phyloP scores from a whole-genome alignment of 345 rosid species.

The Nasturtium officinale region DNA sequence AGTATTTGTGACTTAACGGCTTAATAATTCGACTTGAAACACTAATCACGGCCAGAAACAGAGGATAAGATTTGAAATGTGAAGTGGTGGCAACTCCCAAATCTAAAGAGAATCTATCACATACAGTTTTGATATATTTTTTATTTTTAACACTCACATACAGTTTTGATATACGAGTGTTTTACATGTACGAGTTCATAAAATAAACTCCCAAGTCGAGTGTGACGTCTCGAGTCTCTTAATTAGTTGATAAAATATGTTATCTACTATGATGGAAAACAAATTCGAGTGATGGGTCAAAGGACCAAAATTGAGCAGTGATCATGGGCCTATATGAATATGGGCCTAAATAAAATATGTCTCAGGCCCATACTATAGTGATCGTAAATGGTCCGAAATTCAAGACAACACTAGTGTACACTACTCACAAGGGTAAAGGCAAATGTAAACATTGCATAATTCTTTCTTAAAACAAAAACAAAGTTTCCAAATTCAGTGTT shows the following conservation, averaged over 20 bases:
- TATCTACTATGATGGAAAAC: too few species aligned
- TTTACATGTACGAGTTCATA: too few species aligned
- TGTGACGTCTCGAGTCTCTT: not conserved
- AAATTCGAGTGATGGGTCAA: not conserved
- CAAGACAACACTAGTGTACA: not conserved
- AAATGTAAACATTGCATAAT: too few species aligned
- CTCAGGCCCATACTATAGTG: not conserved
- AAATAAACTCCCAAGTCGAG: not conserved
- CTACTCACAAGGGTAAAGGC: too few species aligned
- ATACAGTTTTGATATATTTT: not conserved
- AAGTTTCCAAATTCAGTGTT: too few species aligned
- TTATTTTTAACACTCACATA: too few species aligned
- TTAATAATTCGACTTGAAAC: constrained; percentile 7
- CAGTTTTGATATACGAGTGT: too few species aligned
- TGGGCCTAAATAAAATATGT: not conserved
- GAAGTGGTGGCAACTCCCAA: not conserved
- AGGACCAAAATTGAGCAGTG: not conserved
- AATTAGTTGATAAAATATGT: not conserved
- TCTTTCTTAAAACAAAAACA: too few species aligned
- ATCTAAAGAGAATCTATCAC: not conserved
- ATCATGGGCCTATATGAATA: not conserved
- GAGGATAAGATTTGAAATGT: constrained; percentile 14
- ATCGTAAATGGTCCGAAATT: not conserved
- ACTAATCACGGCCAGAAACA: constrained; percentile 9
- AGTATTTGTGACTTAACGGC: constrained; percentile 12